Base-by-base conservation (phyloP, 495 filamentous ascomycete genomes). In the Cenococcum geophilum region DNA sequence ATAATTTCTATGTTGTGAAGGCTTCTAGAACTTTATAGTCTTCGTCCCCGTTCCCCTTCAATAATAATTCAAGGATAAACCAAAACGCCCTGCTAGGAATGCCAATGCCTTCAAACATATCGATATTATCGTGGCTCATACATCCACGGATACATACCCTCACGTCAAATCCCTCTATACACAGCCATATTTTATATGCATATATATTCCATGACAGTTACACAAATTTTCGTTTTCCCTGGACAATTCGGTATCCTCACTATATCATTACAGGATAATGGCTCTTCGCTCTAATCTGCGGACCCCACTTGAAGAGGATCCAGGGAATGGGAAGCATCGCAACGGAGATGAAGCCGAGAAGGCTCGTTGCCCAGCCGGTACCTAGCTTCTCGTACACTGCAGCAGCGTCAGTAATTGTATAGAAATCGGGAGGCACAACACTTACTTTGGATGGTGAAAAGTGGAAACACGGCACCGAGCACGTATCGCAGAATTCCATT, bases 401-500 rank as follows among this genome's bases (percentile, higher is more conserved):
- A 16, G 18, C 42, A 11, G 42, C 21, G 14, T 22, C 1, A 16
- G 12, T 40, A 27, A 36, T 14, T 21, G 4, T 16, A 10, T 20
- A 50, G 37, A 55, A 18, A 48, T 35, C 4, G 20, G 60, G 21
- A 14, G 35, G 18, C 12, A 42, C n/a, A 16, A 5, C 6, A 59
- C 66, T 63, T 60, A 73, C 64, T 78, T 52, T 75, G 75, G 16
- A 77, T 58, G 4, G 76, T 76, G 60, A 79, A 79, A 3, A 91
- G 76, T 5, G 87, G 87, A 66, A 88, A 89, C 2, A 76, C 81
- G 20, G 82, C 82, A 1, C 80, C 85, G 20, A 87, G 61, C 0
- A 72, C 67, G 63, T 89, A 89, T 34, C 87, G 76, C 4, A 83
- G 72, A 25, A 91, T 70, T 10, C 83, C 82, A 58, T 87, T 87